Evolutionary conservation across 768 basidiomycete genomes (phyloP).

Genomic region (Podaxis sp.): DNA sequence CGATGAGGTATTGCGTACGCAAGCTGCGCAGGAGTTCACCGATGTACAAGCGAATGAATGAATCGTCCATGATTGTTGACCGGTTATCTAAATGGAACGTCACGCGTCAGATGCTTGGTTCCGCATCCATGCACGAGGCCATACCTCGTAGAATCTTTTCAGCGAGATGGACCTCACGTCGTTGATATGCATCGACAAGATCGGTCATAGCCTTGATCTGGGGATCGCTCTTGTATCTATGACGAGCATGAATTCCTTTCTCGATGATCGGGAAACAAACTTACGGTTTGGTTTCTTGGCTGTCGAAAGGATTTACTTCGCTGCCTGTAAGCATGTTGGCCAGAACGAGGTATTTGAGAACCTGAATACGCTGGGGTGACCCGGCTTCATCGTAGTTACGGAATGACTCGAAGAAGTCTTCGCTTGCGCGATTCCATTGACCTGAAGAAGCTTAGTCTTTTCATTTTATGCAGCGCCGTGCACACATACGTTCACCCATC

Average conservation of each 20-base stretch:
- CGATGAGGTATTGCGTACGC: slow-evolving; percentile 95
- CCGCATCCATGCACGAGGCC: slow-evolving; percentile 9
- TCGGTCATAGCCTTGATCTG: slow-evolving; percentile 99
- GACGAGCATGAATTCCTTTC: not conserved
- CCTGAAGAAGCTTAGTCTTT: slow-evolving; percentile 40
- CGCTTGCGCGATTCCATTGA: slow-evolving; percentile 95
- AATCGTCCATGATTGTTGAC: slow-evolving; percentile 93
- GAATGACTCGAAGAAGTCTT: slow-evolving; percentile 99
- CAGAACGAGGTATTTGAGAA: slow-evolving; percentile 95
- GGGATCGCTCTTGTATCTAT: slow-evolving; percentile 90
- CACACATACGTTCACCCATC: slow-evolving; percentile 89
- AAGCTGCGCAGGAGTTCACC: slow-evolving; percentile 93
- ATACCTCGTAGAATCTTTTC: slow-evolving; percentile 91
- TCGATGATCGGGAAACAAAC: slow-evolving; percentile 22
- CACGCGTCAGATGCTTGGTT: not conserved
- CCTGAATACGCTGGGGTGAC: slow-evolving; percentile 94
- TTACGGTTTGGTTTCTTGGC: slow-evolving; percentile 98
- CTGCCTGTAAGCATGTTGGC: slow-evolving; percentile 98
- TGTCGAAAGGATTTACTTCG: slow-evolving; percentile 99
- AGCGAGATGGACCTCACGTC: slow-evolving; percentile 94
- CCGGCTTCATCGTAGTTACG: slow-evolving; percentile 98
- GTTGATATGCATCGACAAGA: slow-evolving; percentile 94
- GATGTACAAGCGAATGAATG: slow-evolving; percentile 93
- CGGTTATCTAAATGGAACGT: slow-evolving; percentile 65
- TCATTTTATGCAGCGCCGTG: not conserved